phyloP scores from a whole-genome alignment of 1,284 basidiomycete species.

The Rhodofomes roseus region DNA sequence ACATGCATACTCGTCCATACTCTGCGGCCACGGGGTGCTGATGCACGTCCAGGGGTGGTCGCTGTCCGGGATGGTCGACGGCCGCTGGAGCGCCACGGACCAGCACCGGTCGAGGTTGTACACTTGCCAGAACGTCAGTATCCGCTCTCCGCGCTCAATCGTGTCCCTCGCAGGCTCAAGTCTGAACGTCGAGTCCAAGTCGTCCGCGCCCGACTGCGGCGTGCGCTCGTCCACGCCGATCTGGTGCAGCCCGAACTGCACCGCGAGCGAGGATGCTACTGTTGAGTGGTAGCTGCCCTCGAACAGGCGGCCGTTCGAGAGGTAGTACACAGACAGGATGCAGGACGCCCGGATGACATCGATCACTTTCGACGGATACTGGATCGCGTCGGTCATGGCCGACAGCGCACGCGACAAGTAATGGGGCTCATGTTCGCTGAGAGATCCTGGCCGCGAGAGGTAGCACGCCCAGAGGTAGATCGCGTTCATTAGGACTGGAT shows the following conservation, averaged over 20 bases:
- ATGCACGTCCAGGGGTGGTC: slow-evolving; percentile 34
- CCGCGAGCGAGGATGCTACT: slow-evolving; percentile 60
- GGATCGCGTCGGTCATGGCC: slow-evolving; percentile 55
- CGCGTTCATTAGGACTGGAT: slow-evolving; percentile 71
- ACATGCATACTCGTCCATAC: slow-evolving; percentile 30
- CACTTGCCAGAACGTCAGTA: slow-evolving; percentile 41
- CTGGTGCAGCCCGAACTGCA: slow-evolving; percentile 65
- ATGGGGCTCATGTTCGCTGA: slow-evolving; percentile 64
- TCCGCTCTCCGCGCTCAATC: slow-evolving; percentile 40
- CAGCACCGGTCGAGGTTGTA: slow-evolving; percentile 41
- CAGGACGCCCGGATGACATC: slow-evolving; percentile 74
- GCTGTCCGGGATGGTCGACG: slow-evolving; percentile 37
- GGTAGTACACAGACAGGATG: slow-evolving; percentile 67
- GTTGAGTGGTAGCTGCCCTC: slow-evolving; percentile 73
- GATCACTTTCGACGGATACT: slow-evolving; percentile 48
- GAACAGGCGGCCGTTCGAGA: slow-evolving; percentile 65
- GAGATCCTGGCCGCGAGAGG: slow-evolving; percentile 63
- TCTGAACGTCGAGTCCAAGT: slow-evolving; percentile 39
- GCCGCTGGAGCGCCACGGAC: slow-evolving; percentile 36
- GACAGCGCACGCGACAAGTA: slow-evolving; percentile 61
- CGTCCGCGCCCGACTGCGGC: slow-evolving; percentile 27
- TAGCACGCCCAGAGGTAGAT: slow-evolving; percentile 80
- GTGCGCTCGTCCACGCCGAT: slow-evolving; percentile 31
- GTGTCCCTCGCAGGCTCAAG: slow-evolving; percentile 54
- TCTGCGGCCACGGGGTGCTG: slow-evolving; percentile 39